Percentiles rank a stretch among this genome's conserved stretches.
These are phyloP conservation scores for Pseudogymnoascus sp. DNA, from an alignment of 2,329 filamentous ascomycete genomes.

Conservation along the genomic window DNA sequence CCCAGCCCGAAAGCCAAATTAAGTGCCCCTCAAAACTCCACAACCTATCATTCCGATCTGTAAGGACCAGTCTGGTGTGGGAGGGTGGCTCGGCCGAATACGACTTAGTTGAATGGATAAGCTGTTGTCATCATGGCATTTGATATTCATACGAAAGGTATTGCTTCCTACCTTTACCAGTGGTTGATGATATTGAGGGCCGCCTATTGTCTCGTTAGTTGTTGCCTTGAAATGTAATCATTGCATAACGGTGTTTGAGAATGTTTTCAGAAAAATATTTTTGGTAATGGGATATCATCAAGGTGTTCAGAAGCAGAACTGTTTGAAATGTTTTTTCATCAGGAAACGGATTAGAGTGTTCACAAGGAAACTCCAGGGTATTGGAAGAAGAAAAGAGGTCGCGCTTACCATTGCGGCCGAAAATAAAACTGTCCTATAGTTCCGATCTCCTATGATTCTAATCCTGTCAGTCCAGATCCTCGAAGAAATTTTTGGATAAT, in stretches of 20 bases:
- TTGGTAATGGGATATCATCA: conserved; percentile 64
- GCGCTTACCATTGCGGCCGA: not conserved
- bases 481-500: not conserved
- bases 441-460: not conserved
- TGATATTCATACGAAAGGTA: conserved; percentile 10
- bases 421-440: not conserved
- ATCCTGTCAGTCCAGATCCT: not conserved
- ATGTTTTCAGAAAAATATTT: conserved; percentile 47
- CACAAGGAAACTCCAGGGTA: not conserved
- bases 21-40: conserved; percentile 52
- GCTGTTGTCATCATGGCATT: conserved; percentile 53
- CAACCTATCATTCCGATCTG: conserved; percentile 61
- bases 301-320: conserved; percentile 70
- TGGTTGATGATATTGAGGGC: not conserved
- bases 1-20: conserved; percentile 20
- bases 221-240: not conserved
- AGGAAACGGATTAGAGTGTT: conserved; percentile 34
- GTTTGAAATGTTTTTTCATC: conserved; percentile 59
- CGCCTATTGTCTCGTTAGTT: conserved; percentile 1
- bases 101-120: conserved; percentile 72
- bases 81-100: conserved; percentile 63
- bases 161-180: conserved; percentile 19
- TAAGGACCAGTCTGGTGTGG: conserved; percentile 55
- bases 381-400: not conserved
- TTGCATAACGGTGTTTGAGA: not conserved